Conservation (phyloP, 352 stramenopile genomes). For the Blastocystis sp. region DNA sequence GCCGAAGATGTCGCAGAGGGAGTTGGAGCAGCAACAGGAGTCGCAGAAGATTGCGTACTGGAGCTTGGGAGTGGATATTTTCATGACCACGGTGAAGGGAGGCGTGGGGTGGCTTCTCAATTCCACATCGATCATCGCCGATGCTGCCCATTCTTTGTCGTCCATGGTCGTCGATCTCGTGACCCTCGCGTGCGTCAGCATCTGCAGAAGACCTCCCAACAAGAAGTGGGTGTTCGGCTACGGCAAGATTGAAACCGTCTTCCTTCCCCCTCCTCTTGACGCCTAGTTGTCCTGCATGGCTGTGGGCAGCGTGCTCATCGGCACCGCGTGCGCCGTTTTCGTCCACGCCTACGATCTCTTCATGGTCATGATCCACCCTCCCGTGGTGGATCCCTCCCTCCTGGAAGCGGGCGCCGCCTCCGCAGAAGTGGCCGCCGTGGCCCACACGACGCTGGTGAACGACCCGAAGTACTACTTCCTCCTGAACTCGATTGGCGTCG, state of each 20-base stretch:
- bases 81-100: constrained; percentile 67
- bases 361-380: constrained; percentile 37
- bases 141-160: constrained; percentile 62
- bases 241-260: constrained; percentile 62
- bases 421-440: constrained; percentile 10
- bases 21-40: constrained; percentile 55
- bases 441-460: constrained; percentile 27
- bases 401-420: constrained; percentile 12
- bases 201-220: constrained; percentile 32
- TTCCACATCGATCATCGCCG: constrained; percentile 66
- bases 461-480: constrained; percentile 50
- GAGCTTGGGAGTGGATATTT: constrained; percentile 59
- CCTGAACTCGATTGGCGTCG: constrained; percentile 38
- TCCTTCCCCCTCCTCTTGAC: neutral
- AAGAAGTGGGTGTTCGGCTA: constrained; percentile 61
- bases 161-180: constrained; percentile 50
- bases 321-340: constrained; percentile 45
- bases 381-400: neutral
- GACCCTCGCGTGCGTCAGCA: constrained; percentile 43
- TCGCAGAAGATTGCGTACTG: constrained; percentile 67
- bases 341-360: constrained; percentile 60
- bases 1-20: neutral
- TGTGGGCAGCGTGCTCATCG: constrained; percentile 47
- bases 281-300: constrained; percentile 54
- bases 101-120: constrained; percentile 59